A percentile compares a stretch with the other conserved stretches of the same genome.
Conservation (phyloP, 352 stramenopile genomes). For the Phytophthora europaea region DNA sequence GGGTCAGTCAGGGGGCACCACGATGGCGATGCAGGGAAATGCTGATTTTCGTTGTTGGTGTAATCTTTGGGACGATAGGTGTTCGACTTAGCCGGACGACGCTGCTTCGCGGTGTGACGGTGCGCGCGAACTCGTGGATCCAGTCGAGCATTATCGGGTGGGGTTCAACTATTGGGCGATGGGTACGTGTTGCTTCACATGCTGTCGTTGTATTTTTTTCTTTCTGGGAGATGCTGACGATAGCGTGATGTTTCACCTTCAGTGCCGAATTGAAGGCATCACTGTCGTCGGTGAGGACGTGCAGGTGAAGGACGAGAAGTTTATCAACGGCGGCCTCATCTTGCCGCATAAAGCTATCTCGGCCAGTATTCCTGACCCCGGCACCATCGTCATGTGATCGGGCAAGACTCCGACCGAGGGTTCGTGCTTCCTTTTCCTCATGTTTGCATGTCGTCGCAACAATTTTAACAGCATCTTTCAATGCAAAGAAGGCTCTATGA, state of each 20-base stretch:
- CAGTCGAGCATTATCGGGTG: slow-evolving; percentile 92
- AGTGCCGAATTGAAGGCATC: slow-evolving; percentile 88
- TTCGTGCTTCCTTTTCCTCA: slow-evolving; percentile 5
- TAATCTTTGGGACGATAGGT: slow-evolving; percentile 38
- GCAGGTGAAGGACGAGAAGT: slow-evolving; percentile 90
- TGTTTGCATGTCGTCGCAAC: slow-evolving; percentile 23
- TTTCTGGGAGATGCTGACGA: background rate
- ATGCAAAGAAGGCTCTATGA: background rate
- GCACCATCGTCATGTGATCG: slow-evolving; percentile 90
- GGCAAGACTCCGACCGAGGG: slow-evolving; percentile 4
- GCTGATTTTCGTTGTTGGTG: background rate
- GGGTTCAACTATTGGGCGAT: slow-evolving; percentile 88
- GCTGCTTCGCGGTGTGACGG: slow-evolving; percentile 78
- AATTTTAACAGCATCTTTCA: slow-evolving; percentile 16
- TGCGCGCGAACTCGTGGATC: slow-evolving; percentile 88
- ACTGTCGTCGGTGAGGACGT: slow-evolving; percentile 91
- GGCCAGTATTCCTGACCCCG: slow-evolving; percentile 82
- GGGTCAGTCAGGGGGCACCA: background rate
- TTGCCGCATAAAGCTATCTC: slow-evolving; percentile 92
- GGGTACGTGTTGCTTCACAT: slow-evolving; percentile 48
- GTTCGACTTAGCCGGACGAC: slow-evolving; percentile 87
- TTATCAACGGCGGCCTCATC: slow-evolving; percentile 91
- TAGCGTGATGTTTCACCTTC: background rate
- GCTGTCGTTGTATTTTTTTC: background rate
- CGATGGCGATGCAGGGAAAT: background rate